Evolutionary conservation across 306 rosid genomes (phyloP).

Genomic region (Fragaria vesca): DNA sequence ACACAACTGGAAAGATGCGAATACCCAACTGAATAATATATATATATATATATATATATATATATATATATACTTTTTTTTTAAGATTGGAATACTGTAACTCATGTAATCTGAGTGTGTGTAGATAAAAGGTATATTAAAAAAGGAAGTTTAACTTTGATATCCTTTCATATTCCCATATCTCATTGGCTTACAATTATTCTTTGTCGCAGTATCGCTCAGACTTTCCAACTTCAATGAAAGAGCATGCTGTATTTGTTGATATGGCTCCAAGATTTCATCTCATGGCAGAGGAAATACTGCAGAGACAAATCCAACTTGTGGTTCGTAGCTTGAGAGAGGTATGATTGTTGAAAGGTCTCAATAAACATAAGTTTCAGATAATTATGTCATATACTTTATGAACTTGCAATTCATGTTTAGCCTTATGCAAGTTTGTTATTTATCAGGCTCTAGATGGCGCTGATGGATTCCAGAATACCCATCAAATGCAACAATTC

Average conservation of each 20-base stretch:
- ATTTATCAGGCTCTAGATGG: constrained; percentile 74
- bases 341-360: constrained; percentile 47
- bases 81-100: not conserved
- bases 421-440: constrained; percentile 11
- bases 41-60: too few relatives aligned
- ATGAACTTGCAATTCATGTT: constrained; percentile 21
- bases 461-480: constrained; percentile 92
- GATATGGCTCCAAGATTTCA: constrained; percentile 94
- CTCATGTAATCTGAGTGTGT: not conserved
- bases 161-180: not conserved
- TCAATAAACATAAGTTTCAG: constrained; percentile 12
- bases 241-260: constrained; percentile 84
- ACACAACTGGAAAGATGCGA: not conserved
- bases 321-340: constrained; percentile 77
- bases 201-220: constrained; percentile 65
- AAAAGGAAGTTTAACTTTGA: not conserved
- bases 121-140: not conserved
- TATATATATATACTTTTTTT: too few relatives aligned
- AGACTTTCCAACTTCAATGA: constrained; percentile 77
- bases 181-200: constrained; percentile 26
- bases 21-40: not conserved
- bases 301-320: constrained; percentile 81
- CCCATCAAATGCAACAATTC: constrained; percentile 68
- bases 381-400: constrained; percentile 14
- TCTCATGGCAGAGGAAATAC: constrained; percentile 74